These are phyloP conservation scores for Glycine soja DNA, from an alignment of 306 rosid genomes.

Conservation along the genomic window DNA sequence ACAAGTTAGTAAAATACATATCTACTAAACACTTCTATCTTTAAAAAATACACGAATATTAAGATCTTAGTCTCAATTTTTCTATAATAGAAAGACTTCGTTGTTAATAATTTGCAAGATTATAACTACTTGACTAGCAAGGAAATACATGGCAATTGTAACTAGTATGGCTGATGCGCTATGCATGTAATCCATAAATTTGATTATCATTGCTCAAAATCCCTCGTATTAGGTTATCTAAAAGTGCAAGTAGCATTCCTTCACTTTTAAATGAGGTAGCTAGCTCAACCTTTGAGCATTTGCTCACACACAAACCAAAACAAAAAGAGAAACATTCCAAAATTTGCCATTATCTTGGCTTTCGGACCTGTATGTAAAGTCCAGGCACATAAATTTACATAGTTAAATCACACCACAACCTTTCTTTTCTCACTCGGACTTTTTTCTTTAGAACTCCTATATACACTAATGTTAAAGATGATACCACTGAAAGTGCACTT, in stretches of 20 bases:
- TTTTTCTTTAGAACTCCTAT: constrained; percentile 21
- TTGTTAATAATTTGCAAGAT: neutral
- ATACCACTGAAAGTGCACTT: constrained; percentile 24
- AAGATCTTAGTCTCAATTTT: no score
- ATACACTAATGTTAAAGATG: constrained; percentile 40
- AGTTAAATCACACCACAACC: neutral
- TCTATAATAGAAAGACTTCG: no score
- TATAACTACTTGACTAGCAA: neutral
- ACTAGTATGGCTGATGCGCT: neutral
- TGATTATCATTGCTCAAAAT: neutral
- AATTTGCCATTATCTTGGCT: constrained; percentile 49
- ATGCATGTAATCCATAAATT: neutral
- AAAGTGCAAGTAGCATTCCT: neutral
- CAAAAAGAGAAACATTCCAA: constrained; percentile 37
- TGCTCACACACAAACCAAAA: constrained; percentile 8
- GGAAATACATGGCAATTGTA: neutral
- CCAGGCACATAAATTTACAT: neutral
- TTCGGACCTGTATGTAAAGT: constrained; percentile 7
- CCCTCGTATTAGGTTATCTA: neutral
- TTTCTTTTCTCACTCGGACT: constrained; percentile 13
- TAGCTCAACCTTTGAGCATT: neutral
- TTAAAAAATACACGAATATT: no score
- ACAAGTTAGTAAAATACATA: no score
- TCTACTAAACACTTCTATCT: no score
- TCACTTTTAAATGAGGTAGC: neutral